These are phyloP conservation scores for Chaetoceros tenuissimus DNA, from an alignment of 108 stramenopile genomes.

Conservation along the genomic window DNA sequence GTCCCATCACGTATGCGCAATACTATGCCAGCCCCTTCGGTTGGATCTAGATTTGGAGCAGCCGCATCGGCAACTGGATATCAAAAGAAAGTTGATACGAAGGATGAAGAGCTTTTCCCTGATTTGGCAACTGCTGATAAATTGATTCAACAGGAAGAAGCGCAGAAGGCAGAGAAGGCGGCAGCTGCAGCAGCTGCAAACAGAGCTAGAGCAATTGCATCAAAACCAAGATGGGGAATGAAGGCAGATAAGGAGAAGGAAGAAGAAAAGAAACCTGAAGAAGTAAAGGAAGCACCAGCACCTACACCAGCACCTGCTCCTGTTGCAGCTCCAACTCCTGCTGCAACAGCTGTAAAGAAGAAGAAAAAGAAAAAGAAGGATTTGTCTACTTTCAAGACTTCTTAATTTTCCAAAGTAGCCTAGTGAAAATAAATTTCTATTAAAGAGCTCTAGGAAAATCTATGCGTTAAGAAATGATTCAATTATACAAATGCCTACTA, in stretches of 20 bases:
- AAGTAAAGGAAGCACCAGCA: not conserved
- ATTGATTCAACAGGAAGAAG: constrained; percentile 65
- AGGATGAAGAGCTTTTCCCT: constrained; percentile 76
- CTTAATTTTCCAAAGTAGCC: no score
- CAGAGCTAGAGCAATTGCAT: constrained; percentile 11
- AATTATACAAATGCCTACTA: no score
- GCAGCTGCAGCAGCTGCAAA: constrained; percentile 12
- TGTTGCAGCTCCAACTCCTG: constrained; percentile 11
- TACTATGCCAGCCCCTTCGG: constrained; percentile 2
- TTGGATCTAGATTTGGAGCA: constrained; percentile 16
- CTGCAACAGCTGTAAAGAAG: constrained; percentile 17
- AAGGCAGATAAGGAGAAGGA: constrained; percentile 12
- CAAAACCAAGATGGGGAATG: constrained; percentile 2
- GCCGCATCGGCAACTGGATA: constrained; percentile 9
- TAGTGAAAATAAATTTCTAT: no score
- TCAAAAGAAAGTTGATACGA: constrained; percentile 39
- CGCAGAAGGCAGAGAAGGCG: constrained; percentile 25
- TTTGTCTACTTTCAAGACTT: constrained; percentile 58
- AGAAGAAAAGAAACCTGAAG: constrained; percentile 10
- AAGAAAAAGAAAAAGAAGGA: constrained; percentile 90
- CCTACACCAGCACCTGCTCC: constrained; percentile 1
- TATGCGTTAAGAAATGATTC: no score
- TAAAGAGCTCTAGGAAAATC: no score
- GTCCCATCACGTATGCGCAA: constrained; percentile 44
- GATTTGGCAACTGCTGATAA: constrained; percentile 75